Evolutionary conservation across 2,329 filamentous ascomycete species (phyloP).

Genomic region (Ophiosphaerella narmari): DNA sequence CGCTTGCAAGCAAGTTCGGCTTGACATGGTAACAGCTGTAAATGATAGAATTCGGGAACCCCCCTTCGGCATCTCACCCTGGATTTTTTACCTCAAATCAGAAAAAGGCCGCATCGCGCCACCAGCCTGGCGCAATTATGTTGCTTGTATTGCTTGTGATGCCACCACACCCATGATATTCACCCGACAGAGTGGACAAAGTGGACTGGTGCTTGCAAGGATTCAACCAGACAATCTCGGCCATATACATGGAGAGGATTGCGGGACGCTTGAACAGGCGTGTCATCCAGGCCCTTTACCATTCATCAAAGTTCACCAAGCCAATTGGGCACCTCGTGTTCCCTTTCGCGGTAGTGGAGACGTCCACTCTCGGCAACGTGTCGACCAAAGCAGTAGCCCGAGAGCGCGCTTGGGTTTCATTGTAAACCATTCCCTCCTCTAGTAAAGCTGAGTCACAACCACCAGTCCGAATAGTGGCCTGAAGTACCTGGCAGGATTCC

Average conservation of each 20-base stretch:
- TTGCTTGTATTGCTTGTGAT: no score
- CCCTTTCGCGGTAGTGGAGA: neutral
- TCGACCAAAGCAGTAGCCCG: constrained; percentile 1
- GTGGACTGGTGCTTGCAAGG: neutral
- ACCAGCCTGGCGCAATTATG: no score
- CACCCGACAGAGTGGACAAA: constrained; percentile 2
- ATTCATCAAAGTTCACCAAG: constrained; percentile 1
- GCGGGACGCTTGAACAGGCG: neutral
- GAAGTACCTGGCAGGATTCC: no score
- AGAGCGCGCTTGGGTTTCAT: neutral
- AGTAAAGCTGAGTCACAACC: no score
- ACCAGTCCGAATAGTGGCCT: no score
- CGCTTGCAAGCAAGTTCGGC: no score
- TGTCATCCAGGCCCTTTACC: neutral
- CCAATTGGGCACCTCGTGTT: neutral
- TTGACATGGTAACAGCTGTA: no score
- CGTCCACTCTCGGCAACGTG: neutral
- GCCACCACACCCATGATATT: neutral
- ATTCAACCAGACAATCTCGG: neutral
- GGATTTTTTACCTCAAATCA: no score
- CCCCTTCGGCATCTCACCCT: no score
- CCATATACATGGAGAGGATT: neutral
- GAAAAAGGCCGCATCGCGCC: no score
- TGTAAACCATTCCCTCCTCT: no score
- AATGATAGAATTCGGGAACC: no score